Conservation (phyloP, 106 monocot genomes). For the Ottelia alismoides region DNA sequence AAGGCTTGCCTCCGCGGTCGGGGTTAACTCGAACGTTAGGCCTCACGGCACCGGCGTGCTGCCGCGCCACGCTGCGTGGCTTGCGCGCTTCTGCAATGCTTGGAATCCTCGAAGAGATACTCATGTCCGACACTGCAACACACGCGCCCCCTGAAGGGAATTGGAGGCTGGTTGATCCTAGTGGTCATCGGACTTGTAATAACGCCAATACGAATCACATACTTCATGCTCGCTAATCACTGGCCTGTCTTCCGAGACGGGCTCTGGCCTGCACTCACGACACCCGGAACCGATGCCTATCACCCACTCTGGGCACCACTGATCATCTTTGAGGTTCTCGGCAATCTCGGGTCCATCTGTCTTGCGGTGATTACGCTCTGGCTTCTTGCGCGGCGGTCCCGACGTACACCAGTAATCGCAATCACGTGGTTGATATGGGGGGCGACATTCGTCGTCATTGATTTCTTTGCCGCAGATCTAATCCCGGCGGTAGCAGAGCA, state of each 20-base stretch:
- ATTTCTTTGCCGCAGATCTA: not conserved
- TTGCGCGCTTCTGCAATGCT: too few species aligned
- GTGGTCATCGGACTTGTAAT: not conserved
- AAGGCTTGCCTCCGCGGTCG: too few species aligned
- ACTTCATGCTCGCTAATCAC: not conserved
- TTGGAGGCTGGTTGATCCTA: not conserved
- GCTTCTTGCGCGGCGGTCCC: not conserved
- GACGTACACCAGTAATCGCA: not conserved
- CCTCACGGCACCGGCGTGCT: too few species aligned
- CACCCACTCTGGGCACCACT: not conserved
- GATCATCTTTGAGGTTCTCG: not conserved
- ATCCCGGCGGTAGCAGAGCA: not conserved
- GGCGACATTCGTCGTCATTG: not conserved
- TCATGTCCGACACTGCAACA: too few species aligned
- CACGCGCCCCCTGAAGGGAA: too few species aligned
- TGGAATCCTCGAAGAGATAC: too few species aligned
- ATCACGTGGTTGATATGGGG: not conserved
- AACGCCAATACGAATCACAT: not conserved
- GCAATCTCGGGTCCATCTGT: not conserved
- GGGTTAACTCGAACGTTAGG: too few species aligned
- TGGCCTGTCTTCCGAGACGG: not conserved
- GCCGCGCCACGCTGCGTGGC: too few species aligned
- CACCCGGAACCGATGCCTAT: not conserved
- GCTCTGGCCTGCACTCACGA: not conserved
- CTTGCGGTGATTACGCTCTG: not conserved